phyloP scores from a whole-genome alignment of 2,329 filamentous ascomycete genomes.

The Aureobasidium sp. region DNA sequence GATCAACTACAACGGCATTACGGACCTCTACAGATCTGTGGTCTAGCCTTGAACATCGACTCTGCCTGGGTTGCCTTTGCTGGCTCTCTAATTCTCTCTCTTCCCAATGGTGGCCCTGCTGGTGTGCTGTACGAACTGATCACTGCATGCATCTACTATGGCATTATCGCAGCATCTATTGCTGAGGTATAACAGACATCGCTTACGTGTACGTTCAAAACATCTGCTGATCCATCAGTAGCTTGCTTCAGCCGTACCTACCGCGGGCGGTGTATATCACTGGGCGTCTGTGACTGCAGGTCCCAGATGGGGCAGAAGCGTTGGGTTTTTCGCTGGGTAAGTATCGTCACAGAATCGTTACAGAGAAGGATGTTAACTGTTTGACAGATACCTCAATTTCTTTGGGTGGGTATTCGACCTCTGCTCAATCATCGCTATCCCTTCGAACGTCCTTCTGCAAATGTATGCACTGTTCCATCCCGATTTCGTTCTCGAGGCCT shows the following conservation, averaged over 20 bases:
- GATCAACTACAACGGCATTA: slow-evolving; percentile 57
- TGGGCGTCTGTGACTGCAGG: slow-evolving; percentile 30
- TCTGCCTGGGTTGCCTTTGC: slow-evolving; percentile 58
- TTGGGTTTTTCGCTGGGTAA: slow-evolving; percentile 24
- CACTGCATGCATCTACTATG: slow-evolving; percentile 27
- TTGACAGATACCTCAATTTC: slow-evolving; percentile 38
- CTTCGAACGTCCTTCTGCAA: slow-evolving; percentile 50
- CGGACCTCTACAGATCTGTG: slow-evolving; percentile 47
- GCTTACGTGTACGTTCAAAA: neutral
- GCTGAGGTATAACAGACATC: slow-evolving; percentile 16
- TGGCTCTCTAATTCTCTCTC: slow-evolving; percentile 49
- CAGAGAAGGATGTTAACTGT: neutral
- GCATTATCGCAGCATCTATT: slow-evolving; percentile 28
- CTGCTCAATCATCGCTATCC: slow-evolving; percentile 49
- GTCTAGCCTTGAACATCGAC: slow-evolving; percentile 49
- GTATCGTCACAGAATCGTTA: no score
- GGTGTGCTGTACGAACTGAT: slow-evolving; percentile 31
- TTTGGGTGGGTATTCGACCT: slow-evolving; percentile 55
- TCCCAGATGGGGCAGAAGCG: slow-evolving; percentile 22
- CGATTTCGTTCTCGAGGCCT: slow-evolving; percentile 42
- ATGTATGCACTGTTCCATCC: slow-evolving; percentile 54
- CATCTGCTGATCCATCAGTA: neutral
- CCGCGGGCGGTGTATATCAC: slow-evolving; percentile 28
- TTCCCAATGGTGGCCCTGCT: slow-evolving; percentile 31
- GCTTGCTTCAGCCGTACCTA: slow-evolving; percentile 26